Base-by-base conservation (phyloP, 202 grass and related monocot genomes). In the Schoenoplectus triqueter region DNA sequence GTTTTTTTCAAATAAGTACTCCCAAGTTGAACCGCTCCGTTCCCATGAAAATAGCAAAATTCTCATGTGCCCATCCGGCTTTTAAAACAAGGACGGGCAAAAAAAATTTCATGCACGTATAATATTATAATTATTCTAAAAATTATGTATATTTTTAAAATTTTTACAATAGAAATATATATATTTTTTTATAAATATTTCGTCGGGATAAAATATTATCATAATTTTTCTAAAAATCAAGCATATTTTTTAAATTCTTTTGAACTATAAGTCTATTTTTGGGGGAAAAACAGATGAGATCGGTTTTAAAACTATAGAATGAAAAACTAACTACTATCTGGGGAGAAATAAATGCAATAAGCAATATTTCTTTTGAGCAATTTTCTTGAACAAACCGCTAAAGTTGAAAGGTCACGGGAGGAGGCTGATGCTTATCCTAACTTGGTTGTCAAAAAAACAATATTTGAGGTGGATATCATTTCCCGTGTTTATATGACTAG, bases 381-480 rank as follows among this genome's bases (percentile, higher is more conserved):
- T 56, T 83, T 83, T 69, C 47, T 68, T 57, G 64, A 48, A 69
- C 15, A 21, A 83, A 69, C 64, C 66, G 20, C 81, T 55, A 69
- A 83, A 83, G 81, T 83, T 83, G 81, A 83, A 83, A 70, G 81
- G 81, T 83, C 81, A 83, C 65, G 65, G 50, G 81, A 70, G 20
- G 22, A 68, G 65, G 15, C 42, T 55, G 66, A 70, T 83, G 19
- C 81, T 83, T 83, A 83, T 83, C 65, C 81, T 57, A 68, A 83
- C 80, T 70, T 70, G 19, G 81, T 69, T 83, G 64, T 83, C 81
- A 83, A 68, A 83, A 54, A 83, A 18, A 83, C 20, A 83, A 83
- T 83, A 83, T 83, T 69, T 83, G 81, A 83, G 81, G 81, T 69
- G 81, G 81, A 83, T 83, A 83, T 83, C 11, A 83, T 83, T 83